phyloP scores from a whole-genome alignment of 768 basidiomycete genomes.

The Serpula lacrymans region DNA sequence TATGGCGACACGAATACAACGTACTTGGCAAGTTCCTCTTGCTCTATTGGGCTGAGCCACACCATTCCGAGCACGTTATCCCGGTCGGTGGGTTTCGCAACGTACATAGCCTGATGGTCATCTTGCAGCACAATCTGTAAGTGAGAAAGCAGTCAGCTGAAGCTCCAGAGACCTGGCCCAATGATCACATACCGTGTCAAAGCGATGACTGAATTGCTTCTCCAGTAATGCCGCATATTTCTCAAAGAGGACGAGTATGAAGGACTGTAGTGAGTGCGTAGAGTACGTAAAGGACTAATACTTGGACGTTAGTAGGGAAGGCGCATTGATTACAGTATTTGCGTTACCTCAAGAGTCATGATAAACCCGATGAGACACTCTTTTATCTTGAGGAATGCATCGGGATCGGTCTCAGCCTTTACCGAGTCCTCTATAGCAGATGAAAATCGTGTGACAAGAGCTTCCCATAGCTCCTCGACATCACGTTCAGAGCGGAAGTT shows the following conservation, averaged over 20 bases:
- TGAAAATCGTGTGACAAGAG: slow-evolving; percentile 70
- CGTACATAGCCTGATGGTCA: slow-evolving; percentile 86
- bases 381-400: slow-evolving; percentile 79
- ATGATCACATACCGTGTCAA: slow-evolving; percentile 63
- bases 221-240: slow-evolving; percentile 83
- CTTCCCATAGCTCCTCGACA: slow-evolving; percentile 95
- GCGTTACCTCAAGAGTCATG: slow-evolving; percentile 83
- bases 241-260: slow-evolving; percentile 88
- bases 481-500: slow-evolving; percentile 88
- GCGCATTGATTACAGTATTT: background rate
- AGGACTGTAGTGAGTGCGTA: slow-evolving; percentile 73
- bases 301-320: slow-evolving; percentile 5
- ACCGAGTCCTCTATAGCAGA: slow-evolving; percentile 72
- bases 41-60: slow-evolving; percentile 75
- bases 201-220: slow-evolving; percentile 72
- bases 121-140: slow-evolving; percentile 78
- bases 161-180: background rate
- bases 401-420: slow-evolving; percentile 71
- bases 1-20: slow-evolving; percentile 5
- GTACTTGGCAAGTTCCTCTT: slow-evolving; percentile 54
- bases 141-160: slow-evolving; percentile 1
- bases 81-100: slow-evolving; percentile 56
- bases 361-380: slow-evolving; percentile 82
- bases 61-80: slow-evolving; percentile 75
- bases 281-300: slow-evolving; percentile 82